Conservation (phyloP, 192 early-diverging fungal genomes). For the Rhizoclosmatium globosum region DNA sequence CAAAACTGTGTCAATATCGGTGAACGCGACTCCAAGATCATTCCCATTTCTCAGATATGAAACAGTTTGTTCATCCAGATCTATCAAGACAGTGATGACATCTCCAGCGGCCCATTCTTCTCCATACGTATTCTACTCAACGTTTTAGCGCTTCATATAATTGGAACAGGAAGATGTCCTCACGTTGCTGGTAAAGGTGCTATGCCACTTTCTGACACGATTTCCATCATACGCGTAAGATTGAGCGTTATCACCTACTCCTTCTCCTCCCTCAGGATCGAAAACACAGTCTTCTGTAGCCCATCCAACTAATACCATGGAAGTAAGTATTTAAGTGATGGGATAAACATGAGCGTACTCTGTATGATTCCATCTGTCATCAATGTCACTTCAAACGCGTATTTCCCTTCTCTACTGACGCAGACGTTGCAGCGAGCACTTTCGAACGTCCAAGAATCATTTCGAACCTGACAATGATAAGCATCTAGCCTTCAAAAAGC, state of each 20-base stretch:
- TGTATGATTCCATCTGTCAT: slow-evolving; percentile 80
- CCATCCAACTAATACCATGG: slow-evolving; percentile 70
- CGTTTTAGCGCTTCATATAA: not conserved
- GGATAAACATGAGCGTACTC: slow-evolving; percentile 30
- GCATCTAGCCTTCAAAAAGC: not conserved
- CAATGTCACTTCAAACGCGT: slow-evolving; percentile 76
- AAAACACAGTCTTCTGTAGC: slow-evolving; percentile 67
- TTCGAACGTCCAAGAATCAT: slow-evolving; percentile 83
- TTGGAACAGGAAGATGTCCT: not conserved
- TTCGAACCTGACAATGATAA: slow-evolving; percentile 60
- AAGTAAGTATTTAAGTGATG: not conserved
- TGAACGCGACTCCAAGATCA: slow-evolving; percentile 69
- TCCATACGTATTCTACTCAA: slow-evolving; percentile 57
- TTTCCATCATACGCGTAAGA: slow-evolving; percentile 85
- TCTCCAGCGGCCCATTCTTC: slow-evolving; percentile 54
- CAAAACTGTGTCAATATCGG: slow-evolving; percentile 46
- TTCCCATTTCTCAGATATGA: slow-evolving; percentile 75
- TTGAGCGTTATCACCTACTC: slow-evolving; percentile 73
- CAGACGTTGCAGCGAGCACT: slow-evolving; percentile 65
- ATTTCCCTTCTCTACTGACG: slow-evolving; percentile 66
- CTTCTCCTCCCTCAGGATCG: slow-evolving; percentile 80
- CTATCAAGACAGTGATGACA: slow-evolving; percentile 66
- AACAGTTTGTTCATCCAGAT: slow-evolving; percentile 69
- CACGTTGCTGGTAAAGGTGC: slow-evolving; percentile 42
- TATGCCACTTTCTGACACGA: slow-evolving; percentile 78